Conservation (phyloP, 192 early-diverging fungal species). For the Coemansia sp. region DNA sequence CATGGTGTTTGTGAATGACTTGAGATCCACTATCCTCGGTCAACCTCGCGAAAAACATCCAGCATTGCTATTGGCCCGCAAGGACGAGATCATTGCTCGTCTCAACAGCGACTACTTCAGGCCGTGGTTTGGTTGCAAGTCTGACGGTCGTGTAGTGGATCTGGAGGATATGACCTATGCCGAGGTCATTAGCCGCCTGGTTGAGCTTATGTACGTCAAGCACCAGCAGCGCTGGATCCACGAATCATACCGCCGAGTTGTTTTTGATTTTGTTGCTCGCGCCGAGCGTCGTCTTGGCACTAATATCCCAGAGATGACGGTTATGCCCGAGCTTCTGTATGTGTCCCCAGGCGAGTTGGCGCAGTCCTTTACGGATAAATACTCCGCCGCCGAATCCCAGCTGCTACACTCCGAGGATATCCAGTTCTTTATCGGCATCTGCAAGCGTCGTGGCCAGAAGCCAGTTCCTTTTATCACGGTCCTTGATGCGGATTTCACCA, state of each 20-base stretch:
- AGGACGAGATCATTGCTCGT: slow-evolving; percentile 86
- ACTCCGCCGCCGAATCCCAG: slow-evolving; percentile 19
- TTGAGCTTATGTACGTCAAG: slow-evolving; percentile 81
- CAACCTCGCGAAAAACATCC: slow-evolving; percentile 82
- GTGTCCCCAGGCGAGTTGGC: slow-evolving; percentile 30
- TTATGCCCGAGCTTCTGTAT: not conserved
- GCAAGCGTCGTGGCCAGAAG: slow-evolving; percentile 62
- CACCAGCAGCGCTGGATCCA: slow-evolving; percentile 84
- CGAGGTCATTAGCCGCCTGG: slow-evolving; percentile 79
- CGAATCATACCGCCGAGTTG: slow-evolving; percentile 63
- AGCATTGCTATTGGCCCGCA: slow-evolving; percentile 61
- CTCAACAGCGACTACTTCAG: slow-evolving; percentile 73
- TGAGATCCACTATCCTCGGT: slow-evolving; percentile 77
- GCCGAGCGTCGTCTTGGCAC: slow-evolving; percentile 70
- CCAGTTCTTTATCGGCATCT: slow-evolving; percentile 45
- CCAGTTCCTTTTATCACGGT: slow-evolving; percentile 89
- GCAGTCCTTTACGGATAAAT: slow-evolving; percentile 5
- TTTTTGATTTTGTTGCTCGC: slow-evolving; percentile 79
- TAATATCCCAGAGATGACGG: not conserved
- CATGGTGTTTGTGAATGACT: slow-evolving; percentile 72
- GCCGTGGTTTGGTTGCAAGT: slow-evolving; percentile 94
- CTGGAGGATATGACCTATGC: slow-evolving; percentile 93
- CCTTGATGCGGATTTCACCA: slow-evolving; percentile 86
- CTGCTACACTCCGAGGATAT: slow-evolving; percentile 42
- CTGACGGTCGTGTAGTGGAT: slow-evolving; percentile 71